Percentiles rank a stretch among this genome's conserved stretches.
Evolutionary conservation across 108 stramenopile genomes (phyloP).

Genomic region (Epipyxis sp.): DNA sequence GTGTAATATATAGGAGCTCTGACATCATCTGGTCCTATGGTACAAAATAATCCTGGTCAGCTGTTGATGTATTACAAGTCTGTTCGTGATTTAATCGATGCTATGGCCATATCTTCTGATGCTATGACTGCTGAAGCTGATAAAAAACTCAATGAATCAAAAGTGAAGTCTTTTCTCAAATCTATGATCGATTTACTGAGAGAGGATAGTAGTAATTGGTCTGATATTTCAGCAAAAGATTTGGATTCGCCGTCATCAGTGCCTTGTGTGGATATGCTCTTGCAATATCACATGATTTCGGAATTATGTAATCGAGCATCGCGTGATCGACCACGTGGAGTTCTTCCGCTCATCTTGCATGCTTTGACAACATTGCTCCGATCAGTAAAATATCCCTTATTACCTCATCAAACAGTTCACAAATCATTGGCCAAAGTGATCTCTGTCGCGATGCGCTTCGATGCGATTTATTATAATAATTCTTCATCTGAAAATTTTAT

Average conservation of each 20-base stretch:
- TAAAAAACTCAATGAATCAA: background rate
- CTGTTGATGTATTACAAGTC: no score
- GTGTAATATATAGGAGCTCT: no score
- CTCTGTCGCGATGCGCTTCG: background rate
- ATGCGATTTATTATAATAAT: background rate
- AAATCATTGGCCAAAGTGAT: background rate
- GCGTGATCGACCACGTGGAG: background rate
- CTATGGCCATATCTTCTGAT: no score
- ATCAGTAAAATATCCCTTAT: background rate
- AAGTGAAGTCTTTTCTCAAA: background rate
- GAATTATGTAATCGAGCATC: background rate
- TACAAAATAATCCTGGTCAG: no score
- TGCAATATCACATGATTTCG: background rate
- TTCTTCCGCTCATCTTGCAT: background rate
- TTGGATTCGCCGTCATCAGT: background rate
- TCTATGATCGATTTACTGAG: background rate
- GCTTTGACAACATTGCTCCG: background rate
- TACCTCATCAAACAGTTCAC: slow-evolving; percentile 19
- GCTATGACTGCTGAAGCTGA: background rate
- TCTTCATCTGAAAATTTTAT: background rate
- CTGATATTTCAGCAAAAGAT: background rate
- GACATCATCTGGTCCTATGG: no score
- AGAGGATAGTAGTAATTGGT: background rate
- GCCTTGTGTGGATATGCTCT: background rate
- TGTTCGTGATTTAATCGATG: no score